A percentile compares a stretch with the other conserved stretches of the same genome.
Conservation (phyloP, 768 basidiomycete species). For the Pleurotus eryngii region DNA sequence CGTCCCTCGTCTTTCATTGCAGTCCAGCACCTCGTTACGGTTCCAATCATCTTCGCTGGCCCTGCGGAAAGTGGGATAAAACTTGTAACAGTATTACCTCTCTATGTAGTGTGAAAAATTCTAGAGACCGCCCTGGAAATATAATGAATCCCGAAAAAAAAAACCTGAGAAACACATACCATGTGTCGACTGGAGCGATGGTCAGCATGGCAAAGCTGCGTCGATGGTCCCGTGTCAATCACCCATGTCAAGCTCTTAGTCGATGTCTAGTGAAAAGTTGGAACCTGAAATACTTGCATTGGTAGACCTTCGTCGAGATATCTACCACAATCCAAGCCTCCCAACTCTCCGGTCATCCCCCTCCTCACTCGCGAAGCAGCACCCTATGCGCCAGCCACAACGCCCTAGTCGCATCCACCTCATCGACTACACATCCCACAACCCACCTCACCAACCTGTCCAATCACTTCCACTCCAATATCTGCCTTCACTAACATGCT, state of each 20-base stretch:
- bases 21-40: too few species aligned
- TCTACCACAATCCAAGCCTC: too few species aligned
- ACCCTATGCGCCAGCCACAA: slow-evolving; percentile 4
- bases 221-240: neutral
- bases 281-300: neutral
- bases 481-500: neutral
- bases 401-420: slow-evolving; percentile 3
- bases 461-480: slow-evolving; percentile 1
- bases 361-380: slow-evolving; percentile 1
- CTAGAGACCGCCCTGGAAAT: too few species aligned
- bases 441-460: slow-evolving; percentile 2
- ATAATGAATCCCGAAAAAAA: too few species aligned
- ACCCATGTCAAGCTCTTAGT: neutral
- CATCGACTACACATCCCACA: slow-evolving; percentile 4
- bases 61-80: too few species aligned
- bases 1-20: too few species aligned
- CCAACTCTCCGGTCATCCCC: neutral
- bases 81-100: too few species aligned
- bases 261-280: neutral
- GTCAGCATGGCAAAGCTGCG: neutral
- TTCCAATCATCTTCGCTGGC: too few species aligned
- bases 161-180: too few species aligned
- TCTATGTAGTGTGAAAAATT: too few species aligned
- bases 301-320: neutral
- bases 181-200: neutral